phyloP scores from a whole-genome alignment of 1,284 basidiomycete genomes.

The Ganoderma resinaceum region DNA sequence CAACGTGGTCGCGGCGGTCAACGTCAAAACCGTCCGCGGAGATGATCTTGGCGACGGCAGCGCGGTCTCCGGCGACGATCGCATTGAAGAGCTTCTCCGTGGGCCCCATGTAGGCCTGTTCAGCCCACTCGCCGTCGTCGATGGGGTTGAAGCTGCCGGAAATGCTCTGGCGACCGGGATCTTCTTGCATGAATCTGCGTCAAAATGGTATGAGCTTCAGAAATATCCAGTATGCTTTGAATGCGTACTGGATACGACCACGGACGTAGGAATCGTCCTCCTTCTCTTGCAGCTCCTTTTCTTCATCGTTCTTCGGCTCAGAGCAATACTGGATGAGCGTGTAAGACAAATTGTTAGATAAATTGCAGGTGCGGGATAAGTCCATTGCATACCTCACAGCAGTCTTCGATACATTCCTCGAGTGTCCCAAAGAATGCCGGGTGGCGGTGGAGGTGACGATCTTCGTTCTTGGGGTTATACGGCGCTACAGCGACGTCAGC shows the following conservation, averaged over 20 bases:
- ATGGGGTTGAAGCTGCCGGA: conserved; percentile 71
- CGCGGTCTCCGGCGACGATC: conserved; percentile 52
- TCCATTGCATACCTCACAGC: conserved; percentile 54
- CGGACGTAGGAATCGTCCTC: conserved; percentile 61
- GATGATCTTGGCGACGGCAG: conserved; percentile 47
- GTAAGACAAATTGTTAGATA: neutral
- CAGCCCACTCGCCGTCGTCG: conserved; percentile 70
- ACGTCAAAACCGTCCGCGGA: conserved; percentile 48
- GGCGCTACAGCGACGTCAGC: conserved; percentile 46
- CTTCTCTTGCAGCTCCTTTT: conserved; percentile 53
- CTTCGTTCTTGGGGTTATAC: conserved; percentile 67
- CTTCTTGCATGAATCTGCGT: conserved; percentile 59
- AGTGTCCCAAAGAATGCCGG: conserved; percentile 68
- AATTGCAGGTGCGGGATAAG: too few species aligned
- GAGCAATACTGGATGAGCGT: conserved; percentile 52
- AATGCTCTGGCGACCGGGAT: conserved; percentile 65
- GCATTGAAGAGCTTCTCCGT: conserved; percentile 60
- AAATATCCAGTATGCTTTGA: neutral
- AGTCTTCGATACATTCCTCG: conserved; percentile 62
- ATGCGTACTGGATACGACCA: conserved; percentile 55
- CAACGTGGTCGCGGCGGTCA: conserved; percentile 63
- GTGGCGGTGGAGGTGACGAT: conserved; percentile 63
- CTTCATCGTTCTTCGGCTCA: conserved; percentile 57
- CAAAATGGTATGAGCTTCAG: neutral
- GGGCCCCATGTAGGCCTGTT: conserved; percentile 60